Evolutionary conservation across 495 filamentous ascomycete genomes (phyloP).

Genomic region (Baudoinia panamericana): DNA sequence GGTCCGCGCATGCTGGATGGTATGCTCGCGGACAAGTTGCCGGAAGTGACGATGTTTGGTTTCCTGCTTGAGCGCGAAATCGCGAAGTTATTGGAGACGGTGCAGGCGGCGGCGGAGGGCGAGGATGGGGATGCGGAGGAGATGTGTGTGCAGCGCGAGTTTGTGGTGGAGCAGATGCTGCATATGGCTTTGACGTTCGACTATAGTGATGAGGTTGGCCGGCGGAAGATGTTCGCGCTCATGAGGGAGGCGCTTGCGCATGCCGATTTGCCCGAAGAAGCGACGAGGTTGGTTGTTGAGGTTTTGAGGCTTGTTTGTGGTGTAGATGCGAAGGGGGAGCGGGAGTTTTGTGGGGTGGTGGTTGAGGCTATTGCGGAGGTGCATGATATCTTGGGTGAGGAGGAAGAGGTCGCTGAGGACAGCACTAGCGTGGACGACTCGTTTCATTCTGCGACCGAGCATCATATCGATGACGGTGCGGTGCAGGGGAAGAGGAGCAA

Average conservation of each 20-base stretch:
- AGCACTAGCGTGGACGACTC: slow-evolving; percentile 50
- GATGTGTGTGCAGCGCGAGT: slow-evolving; percentile 73
- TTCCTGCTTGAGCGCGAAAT: slow-evolving; percentile 70
- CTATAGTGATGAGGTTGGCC: slow-evolving; percentile 87
- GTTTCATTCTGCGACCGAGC: slow-evolving; percentile 85
- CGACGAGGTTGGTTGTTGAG: slow-evolving; percentile 76
- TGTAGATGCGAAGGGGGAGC: slow-evolving; percentile 61
- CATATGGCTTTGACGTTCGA: slow-evolving; percentile 85
- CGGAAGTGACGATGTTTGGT: slow-evolving; percentile 80
- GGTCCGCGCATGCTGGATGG: slow-evolving; percentile 38
- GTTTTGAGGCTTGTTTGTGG: slow-evolving; percentile 72
- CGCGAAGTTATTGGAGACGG: slow-evolving; percentile 56
- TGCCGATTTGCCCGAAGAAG: slow-evolving; percentile 79
- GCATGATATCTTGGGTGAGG: slow-evolving; percentile 66
- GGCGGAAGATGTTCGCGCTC: slow-evolving; percentile 86
- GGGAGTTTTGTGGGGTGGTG: slow-evolving; percentile 85
- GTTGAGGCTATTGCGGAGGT: slow-evolving; percentile 91
- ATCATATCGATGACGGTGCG: slow-evolving; percentile 38
- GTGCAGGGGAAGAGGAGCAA: slow-evolving; percentile 39
- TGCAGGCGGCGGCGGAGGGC: slow-evolving; percentile 40
- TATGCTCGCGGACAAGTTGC: slow-evolving; percentile 80
- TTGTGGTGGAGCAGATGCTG: slow-evolving; percentile 86
- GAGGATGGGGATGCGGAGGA: slow-evolving; percentile 56
- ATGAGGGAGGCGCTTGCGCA: slow-evolving; percentile 73
- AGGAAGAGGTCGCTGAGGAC: slow-evolving; percentile 38